These are phyloP conservation scores for Phlebopus sp. DNA, from an alignment of 1,284 basidiomycete genomes.

Conservation along the genomic window DNA sequence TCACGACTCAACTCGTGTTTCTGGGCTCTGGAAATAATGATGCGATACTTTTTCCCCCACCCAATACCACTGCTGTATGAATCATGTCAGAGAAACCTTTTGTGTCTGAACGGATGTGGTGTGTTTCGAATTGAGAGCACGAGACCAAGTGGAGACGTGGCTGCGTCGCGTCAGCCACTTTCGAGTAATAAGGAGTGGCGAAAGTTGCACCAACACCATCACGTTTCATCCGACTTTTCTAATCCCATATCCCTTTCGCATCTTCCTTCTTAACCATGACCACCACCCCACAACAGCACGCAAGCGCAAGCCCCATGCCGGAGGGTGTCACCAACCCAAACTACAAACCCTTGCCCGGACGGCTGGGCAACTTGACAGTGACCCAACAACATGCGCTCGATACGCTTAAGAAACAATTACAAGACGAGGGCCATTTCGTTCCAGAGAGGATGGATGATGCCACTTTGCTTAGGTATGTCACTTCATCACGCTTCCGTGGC, in stretches of 20 bases:
- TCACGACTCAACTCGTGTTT: slow-evolving; percentile 32
- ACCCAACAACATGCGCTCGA: slow-evolving; percentile 71
- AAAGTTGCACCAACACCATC: slow-evolving; percentile 5
- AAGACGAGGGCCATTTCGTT: slow-evolving; percentile 60
- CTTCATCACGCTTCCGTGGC: slow-evolving; percentile 1
- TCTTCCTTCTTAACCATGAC: slow-evolving; percentile 23
- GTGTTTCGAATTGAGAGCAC: not conserved
- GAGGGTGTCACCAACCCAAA: slow-evolving; percentile 62
- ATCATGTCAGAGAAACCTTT: too few relatives aligned
- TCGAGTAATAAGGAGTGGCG: not conserved
- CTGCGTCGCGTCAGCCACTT: not conserved
- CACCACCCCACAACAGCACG: slow-evolving; percentile 15
- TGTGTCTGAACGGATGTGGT: not conserved
- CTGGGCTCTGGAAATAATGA: slow-evolving; percentile 34
- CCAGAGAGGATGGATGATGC: slow-evolving; percentile 80
- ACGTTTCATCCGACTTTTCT: slow-evolving; percentile 8
- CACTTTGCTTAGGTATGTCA: slow-evolving; percentile 62
- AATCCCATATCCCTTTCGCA: not conserved
- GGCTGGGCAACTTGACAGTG: slow-evolving; percentile 80
- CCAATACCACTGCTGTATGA: too few relatives aligned
- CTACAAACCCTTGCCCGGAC: slow-evolving; percentile 72
- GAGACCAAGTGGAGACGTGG: not conserved
- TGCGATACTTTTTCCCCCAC: slow-evolving; percentile 26
- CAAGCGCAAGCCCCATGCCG: slow-evolving; percentile 55
- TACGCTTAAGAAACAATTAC: slow-evolving; percentile 67